Conservation (phyloP, 345 rosid species). For the Salix arbutifolia region DNA sequence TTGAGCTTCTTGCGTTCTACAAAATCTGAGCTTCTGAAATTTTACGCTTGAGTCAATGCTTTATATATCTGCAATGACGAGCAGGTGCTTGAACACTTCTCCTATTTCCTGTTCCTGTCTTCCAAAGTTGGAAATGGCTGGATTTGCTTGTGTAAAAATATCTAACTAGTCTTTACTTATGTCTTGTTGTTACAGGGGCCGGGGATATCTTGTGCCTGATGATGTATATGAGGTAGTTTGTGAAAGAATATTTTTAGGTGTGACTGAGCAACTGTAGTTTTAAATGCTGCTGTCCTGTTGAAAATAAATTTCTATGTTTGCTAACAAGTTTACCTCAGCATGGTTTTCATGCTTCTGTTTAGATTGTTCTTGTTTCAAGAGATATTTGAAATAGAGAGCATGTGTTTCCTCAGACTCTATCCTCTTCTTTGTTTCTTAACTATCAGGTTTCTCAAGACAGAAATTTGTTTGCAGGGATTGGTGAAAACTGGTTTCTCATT, state of each 20-base stretch:
- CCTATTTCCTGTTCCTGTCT: background rate
- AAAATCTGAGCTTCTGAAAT: background rate
- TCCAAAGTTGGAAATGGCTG: background rate
- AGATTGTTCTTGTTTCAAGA: background rate
- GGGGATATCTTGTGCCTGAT: slow-evolving; percentile 51
- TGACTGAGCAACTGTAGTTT: background rate
- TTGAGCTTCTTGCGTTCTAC: background rate
- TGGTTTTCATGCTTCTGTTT: background rate
- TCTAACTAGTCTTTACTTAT: background rate
- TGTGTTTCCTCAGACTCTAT: background rate
- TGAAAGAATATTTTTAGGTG: background rate
- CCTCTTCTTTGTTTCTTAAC: background rate
- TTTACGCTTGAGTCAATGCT: background rate
- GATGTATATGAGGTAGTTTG: slow-evolving; percentile 51
- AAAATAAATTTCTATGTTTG: background rate
- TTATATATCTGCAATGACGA: background rate
- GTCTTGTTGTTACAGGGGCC: slow-evolving; percentile 40
- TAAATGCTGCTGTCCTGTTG: background rate
- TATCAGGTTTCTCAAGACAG: slow-evolving; percentile 5
- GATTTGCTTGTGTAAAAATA: background rate
- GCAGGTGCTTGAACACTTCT: background rate
- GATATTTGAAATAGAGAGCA: background rate
- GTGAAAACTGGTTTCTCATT: slow-evolving; percentile 57
- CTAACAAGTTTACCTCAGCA: background rate
- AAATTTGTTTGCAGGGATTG: slow-evolving; percentile 45